Evolutionary conservation across 352 stramenopile species (phyloP).

Genomic region (Phytophthora vignae): DNA sequence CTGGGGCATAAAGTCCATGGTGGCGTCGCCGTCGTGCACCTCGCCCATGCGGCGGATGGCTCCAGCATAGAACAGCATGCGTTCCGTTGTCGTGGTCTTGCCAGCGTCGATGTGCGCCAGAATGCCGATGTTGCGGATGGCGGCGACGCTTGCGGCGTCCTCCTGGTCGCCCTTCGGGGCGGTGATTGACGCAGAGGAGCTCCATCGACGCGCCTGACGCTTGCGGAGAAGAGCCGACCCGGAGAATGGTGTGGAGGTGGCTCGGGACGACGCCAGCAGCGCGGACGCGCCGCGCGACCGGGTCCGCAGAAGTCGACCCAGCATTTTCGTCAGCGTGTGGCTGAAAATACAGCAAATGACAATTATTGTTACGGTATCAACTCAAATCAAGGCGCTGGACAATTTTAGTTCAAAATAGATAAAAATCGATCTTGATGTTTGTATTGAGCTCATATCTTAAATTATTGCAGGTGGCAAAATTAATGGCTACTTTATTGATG

Average conservation of each 20-base stretch:
- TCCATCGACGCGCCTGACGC: constrained; percentile 24
- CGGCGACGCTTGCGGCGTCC: constrained; percentile 24
- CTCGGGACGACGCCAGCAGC: constrained; percentile 18
- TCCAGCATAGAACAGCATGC: constrained; percentile 98
- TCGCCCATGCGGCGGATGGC: constrained; percentile 74
- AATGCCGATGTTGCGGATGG: constrained; percentile 98
- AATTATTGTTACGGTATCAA: background rate
- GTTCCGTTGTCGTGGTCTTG: constrained; percentile 99
- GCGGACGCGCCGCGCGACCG: constrained; percentile 7
- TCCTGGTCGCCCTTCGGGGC: constrained; percentile 24
- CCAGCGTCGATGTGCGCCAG: constrained; percentile 99
- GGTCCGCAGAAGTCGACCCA: constrained; percentile 17
- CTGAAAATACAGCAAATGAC: constrained; percentile 2
- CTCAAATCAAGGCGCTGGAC: background rate
- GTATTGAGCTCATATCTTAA: background rate
- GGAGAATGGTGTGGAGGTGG: background rate
- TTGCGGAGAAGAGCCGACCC: background rate
- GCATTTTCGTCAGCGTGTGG: constrained; percentile 28
- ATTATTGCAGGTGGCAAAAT: constrained; percentile 16
- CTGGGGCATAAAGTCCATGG: constrained; percentile 89
- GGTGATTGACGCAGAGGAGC: constrained; percentile 16
- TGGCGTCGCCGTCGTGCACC: constrained; percentile 81
- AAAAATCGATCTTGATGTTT: constrained; percentile 3
- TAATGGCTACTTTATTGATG: constrained; percentile 14
- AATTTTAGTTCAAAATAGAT: background rate